Percentiles rank a stretch among this genome's conserved stretches.
Evolutionary conservation across 2,329 filamentous ascomycete species (phyloP).

Genomic region (Aspergillus pseudoterreus): DNA sequence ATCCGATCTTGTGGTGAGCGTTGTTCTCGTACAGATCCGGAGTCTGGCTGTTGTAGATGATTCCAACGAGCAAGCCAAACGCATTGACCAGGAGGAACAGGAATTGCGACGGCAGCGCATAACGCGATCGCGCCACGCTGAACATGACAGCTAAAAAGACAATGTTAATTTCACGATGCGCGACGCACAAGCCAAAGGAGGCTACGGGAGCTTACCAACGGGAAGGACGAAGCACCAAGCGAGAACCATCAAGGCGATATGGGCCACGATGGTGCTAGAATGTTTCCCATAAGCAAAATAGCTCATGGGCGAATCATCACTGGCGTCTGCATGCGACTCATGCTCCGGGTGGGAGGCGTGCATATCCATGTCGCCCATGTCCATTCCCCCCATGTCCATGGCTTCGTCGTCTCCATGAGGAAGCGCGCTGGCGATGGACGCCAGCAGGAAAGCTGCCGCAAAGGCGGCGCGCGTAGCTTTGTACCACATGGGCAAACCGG

Average conservation of each 20-base stretch:
- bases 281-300: conserved; percentile 43
- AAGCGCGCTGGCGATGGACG: conserved; percentile 27
- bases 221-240: conserved; percentile 72
- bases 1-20: conserved; percentile 40
- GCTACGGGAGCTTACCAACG: conserved; percentile 52
- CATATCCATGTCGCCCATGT: conserved; percentile 24
- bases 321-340: conserved; percentile 13
- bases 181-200: background rate
- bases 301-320: conserved; percentile 35
- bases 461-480: conserved; percentile 23
- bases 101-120: conserved; percentile 57
- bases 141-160: conserved; percentile 69
- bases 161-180: conserved; percentile 4
- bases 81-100: conserved; percentile 17
- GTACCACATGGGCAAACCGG: conserved; percentile 20
- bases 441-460: conserved; percentile 27
- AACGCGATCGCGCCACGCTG: conserved; percentile 73
- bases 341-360: conserved; percentile 13
- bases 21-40: conserved; percentile 20
- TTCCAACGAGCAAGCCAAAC: conserved; percentile 17
- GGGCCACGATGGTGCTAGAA: conserved; percentile 56
- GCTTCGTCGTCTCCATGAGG: conserved; percentile 33
- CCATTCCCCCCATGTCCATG: conserved; percentile 21
- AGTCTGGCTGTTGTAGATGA: conserved; percentile 20
- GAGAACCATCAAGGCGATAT: conserved; percentile 67